These are phyloP conservation scores for Colletotrichum noveboracense DNA, from an alignment of 2,329 filamentous ascomycete species.

Conservation along the genomic window DNA sequence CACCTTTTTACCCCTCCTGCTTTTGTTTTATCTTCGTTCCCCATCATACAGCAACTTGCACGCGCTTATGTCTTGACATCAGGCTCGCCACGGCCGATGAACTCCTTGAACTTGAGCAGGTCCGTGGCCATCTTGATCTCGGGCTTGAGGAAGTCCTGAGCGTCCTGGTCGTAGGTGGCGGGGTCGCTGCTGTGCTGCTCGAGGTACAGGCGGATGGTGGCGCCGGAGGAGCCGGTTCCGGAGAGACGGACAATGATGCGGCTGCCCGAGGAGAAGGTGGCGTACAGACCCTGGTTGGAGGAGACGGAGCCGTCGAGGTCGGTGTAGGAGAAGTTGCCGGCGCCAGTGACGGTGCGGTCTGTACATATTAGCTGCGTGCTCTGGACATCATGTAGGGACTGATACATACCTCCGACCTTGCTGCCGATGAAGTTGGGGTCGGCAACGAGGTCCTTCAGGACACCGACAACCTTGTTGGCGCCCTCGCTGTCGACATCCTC, in stretches of 20 bases:
- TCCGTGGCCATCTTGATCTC: constrained; percentile 86
- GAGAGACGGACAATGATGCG: constrained; percentile 94
- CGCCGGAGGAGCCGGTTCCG: constrained; percentile 92
- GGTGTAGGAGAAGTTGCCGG: constrained; percentile 97
- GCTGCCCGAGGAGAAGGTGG: constrained; percentile 92
- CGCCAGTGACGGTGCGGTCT: constrained; percentile 83
- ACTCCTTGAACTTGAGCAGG: constrained; percentile 92
- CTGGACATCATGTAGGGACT: not conserved
- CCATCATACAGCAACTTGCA: not conserved
- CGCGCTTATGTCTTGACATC: constrained; percentile 86
- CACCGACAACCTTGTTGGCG: constrained; percentile 86
- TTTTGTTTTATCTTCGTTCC: not conserved
- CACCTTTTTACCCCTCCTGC: not conserved
- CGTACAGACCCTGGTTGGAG: constrained; percentile 94
- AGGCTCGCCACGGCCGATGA: constrained; percentile 88
- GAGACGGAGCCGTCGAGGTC: constrained; percentile 97
- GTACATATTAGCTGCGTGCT: constrained; percentile 25
- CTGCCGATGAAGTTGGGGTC: constrained; percentile 80
- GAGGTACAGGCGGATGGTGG: constrained; percentile 95
- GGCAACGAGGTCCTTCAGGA: constrained; percentile 79
- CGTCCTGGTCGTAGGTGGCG: constrained; percentile 78
- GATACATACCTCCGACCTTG: constrained; percentile 68
- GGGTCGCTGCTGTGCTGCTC: constrained; percentile 91
- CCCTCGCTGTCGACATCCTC: constrained; percentile 92
- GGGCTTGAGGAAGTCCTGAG: constrained; percentile 91